These are phyloP conservation scores for Plasmopara viticola DNA, from an alignment of 352 stramenopile species.

Conservation along the genomic window DNA sequence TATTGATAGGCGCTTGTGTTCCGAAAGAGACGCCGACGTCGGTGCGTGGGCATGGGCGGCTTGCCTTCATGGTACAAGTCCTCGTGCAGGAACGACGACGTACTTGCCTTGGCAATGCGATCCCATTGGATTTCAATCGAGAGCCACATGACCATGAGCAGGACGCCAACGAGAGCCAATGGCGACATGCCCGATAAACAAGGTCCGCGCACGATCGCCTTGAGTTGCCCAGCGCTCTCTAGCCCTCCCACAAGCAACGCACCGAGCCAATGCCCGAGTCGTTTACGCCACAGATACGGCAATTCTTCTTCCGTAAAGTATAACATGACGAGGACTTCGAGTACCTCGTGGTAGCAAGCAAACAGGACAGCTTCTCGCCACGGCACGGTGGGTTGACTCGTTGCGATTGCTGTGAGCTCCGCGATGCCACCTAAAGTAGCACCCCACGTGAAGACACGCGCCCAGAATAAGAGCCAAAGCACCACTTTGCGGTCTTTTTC, in stretches of 20 bases:
- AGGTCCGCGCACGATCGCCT: constrained; percentile 12
- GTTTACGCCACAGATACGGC: constrained; percentile 35
- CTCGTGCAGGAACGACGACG: constrained; percentile 8
- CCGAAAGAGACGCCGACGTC: too few relatives aligned
- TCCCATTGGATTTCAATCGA: constrained; percentile 44
- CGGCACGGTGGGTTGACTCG: background rate
- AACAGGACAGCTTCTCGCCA: constrained; percentile 15
- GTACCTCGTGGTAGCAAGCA: constrained; percentile 36
- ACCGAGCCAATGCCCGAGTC: constrained; percentile 33
- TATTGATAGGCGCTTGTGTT: too few relatives aligned
- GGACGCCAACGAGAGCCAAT: constrained; percentile 21
- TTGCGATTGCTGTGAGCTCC: constrained; percentile 4
- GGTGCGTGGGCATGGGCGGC: background rate
- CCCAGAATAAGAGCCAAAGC: constrained; percentile 48
- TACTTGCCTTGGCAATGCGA: constrained; percentile 18
- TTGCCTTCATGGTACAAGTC: constrained; percentile 9
- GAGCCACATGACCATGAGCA: constrained; percentile 37
- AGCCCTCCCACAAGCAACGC: constrained; percentile 26
- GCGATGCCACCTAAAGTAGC: constrained; percentile 33
- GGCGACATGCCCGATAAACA: constrained; percentile 25
- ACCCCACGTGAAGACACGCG: constrained; percentile 60
- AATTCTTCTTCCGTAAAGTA: constrained; percentile 45
- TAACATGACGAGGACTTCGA: constrained; percentile 50
- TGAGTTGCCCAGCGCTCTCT: constrained; percentile 20
- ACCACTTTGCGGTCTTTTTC: constrained; percentile 31